phyloP scores from a whole-genome alignment of 2,329 filamentous ascomycete species.

The Cytospora mali region DNA sequence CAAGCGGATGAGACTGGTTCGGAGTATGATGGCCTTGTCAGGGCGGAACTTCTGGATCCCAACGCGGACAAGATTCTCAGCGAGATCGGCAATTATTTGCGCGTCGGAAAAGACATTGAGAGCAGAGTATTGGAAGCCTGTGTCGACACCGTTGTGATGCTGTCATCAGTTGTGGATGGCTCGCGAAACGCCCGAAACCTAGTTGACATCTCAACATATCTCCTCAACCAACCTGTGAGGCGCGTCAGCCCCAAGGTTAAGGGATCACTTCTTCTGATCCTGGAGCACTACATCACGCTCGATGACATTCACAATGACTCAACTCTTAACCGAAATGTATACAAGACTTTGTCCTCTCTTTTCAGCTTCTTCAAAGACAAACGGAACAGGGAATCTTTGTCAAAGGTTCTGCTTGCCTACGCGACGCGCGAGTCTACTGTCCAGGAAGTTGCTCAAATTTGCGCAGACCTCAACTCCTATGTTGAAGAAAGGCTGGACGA shows the following conservation, averaged over 20 bases:
- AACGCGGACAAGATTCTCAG: constrained; percentile 64
- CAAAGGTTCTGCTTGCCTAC: constrained; percentile 72
- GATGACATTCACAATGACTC: constrained; percentile 59
- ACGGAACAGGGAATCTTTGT: constrained; percentile 72
- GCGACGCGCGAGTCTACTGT: constrained; percentile 65
- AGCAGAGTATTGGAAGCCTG: constrained; percentile 78
- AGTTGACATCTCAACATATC: constrained; percentile 76
- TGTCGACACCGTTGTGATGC: constrained; percentile 75
- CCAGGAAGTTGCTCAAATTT: constrained; percentile 67
- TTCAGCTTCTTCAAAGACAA: constrained; percentile 91
- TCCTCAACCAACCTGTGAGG: constrained; percentile 82
- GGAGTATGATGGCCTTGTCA: constrained; percentile 60
- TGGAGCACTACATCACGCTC: constrained; percentile 78
- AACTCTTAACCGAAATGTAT: constrained; percentile 66
- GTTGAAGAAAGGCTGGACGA: constrained; percentile 74
- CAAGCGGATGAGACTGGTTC: constrained; percentile 56
- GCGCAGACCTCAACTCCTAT: constrained; percentile 79
- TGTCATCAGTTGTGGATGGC: constrained; percentile 70
- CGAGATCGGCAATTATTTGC: constrained; percentile 68
- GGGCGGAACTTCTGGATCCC: constrained; percentile 57
- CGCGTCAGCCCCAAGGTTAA: constrained; percentile 84
- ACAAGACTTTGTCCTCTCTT: constrained; percentile 73
- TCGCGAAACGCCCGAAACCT: constrained; percentile 73
- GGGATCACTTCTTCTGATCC: constrained; percentile 74
- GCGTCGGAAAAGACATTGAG: constrained; percentile 58